Base-by-base conservation (phyloP, 805 yeast species). In the Cyberlindnera petersonii region DNA sequence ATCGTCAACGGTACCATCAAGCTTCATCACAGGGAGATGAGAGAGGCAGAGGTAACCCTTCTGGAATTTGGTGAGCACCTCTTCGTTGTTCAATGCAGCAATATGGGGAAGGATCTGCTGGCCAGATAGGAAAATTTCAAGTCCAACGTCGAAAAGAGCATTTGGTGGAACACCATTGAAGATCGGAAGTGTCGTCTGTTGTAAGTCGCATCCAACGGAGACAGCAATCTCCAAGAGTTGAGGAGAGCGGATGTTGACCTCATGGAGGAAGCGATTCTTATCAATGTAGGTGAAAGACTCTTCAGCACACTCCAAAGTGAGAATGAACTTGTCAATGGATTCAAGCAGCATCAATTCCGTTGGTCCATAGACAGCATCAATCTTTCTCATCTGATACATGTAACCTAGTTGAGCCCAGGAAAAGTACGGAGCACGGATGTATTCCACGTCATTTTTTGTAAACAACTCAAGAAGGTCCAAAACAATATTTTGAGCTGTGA, bases 281-380 rank as follows among this genome's bases (percentile, higher is more conserved):
- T 79, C 85, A 31, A 88, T 66, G 55, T 71, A 84, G 50, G 82
- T 71, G 56, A 87, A 84, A 22, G 20, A n/a, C 45, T 76, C 84
- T 47, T 73, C 74, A 24, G 71, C 76, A 45, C 79, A 72, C 44
- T 85, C 94, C 69, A 88, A 72, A 15, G 82, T 75, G 35, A 80
- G 60, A 40, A 91, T 81, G 42, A 88, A 77, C 48, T 76, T 82
- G 41, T 86, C 93, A 20, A 83, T 71, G 18, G 74, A 72, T 5
- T 62, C 63, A 32, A 76, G 59, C 56, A 91, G 65, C 31, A 89
- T 64, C 26, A 79, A 70, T 52, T 93, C 98, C 1, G 88, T 81
- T 7, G 96, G 81, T 1, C 95, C 96, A 60, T 79, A 85, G 26
- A 89, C 77, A 5, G 83, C 79, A 58, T 89, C 88, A 35, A 91